A percentile compares a stretch with the other conserved stretches of the same genome.
phyloP scores from a whole-genome alignment of 768 basidiomycete species.

The Psilocybe tampanensis region DNA sequence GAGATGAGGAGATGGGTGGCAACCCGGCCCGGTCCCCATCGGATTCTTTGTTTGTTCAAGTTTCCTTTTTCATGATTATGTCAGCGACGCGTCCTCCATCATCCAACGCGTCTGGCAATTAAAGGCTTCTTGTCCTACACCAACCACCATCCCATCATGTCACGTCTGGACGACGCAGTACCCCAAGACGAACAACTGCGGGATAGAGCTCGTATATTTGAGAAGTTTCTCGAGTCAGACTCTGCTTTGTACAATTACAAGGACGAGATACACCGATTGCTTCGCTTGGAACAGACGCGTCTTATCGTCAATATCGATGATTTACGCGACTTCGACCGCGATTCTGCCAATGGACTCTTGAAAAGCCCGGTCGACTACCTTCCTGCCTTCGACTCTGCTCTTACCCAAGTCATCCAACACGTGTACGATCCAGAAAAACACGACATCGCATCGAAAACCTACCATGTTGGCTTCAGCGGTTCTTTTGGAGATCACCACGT shows the following conservation, averaged over 20 bases:
- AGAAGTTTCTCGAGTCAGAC: slow-evolving; percentile 79
- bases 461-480: slow-evolving; percentile 89
- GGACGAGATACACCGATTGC: slow-evolving; percentile 81
- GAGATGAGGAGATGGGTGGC: neutral
- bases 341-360: slow-evolving; percentile 85
- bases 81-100: slow-evolving; percentile 26
- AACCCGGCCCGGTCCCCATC: neutral
- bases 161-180: slow-evolving; percentile 57
- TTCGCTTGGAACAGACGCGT: slow-evolving; percentile 81
- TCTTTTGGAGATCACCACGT: slow-evolving; percentile 99
- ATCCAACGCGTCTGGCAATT: slow-evolving; percentile 22
- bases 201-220: slow-evolving; percentile 78
- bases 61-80: slow-evolving; percentile 19
- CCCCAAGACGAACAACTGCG: slow-evolving; percentile 72
- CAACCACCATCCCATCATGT: slow-evolving; percentile 31
- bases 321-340: slow-evolving; percentile 88
- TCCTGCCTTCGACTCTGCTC: slow-evolving; percentile 87
- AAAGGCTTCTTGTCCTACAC: slow-evolving; percentile 10
- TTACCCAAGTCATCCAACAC: slow-evolving; percentile 71
- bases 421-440: slow-evolving; percentile 81
- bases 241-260: slow-evolving; percentile 77
- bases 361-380: slow-evolving; percentile 87
- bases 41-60: slow-evolving; percentile 10
- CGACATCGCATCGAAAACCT: slow-evolving; percentile 77
- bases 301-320: slow-evolving; percentile 96